Conservation (phyloP, 208 protist genomes). For the Angomonas deanei region DNA sequence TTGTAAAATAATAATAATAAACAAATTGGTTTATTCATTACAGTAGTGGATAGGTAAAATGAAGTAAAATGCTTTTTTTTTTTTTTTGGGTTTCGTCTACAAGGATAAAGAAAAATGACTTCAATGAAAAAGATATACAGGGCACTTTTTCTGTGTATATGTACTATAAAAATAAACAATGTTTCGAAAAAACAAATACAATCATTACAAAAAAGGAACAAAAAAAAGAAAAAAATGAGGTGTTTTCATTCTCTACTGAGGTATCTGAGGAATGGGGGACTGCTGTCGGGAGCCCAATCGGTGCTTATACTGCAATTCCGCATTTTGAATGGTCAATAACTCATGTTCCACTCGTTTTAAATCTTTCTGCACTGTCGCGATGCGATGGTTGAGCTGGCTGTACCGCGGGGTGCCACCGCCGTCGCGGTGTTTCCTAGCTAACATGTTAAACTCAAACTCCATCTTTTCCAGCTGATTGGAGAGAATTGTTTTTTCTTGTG, state of each 20-base stretch:
- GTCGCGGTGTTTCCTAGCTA: constrained; percentile 18
- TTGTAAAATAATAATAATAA: too few relatives aligned
- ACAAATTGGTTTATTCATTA: too few relatives aligned
- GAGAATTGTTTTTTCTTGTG: not conserved
- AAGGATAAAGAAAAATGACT: constrained; percentile 14
- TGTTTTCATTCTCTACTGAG: constrained; percentile 2
- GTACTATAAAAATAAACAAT: too few relatives aligned
- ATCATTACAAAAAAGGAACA: not conserved
- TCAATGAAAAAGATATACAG: constrained; percentile 10
- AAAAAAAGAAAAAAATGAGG: constrained; percentile 6
- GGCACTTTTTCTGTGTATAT: too few relatives aligned
- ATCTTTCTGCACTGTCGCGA: constrained; percentile 34
- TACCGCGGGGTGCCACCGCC: constrained; percentile 39
- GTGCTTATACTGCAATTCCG: not conserved
- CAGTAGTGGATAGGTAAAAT: too few relatives aligned
- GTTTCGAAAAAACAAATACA: constrained; percentile 5
- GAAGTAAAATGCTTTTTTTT: too few relatives aligned
- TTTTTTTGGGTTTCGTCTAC: not conserved
- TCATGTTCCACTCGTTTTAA: constrained; percentile 36
- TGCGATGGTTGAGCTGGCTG: constrained; percentile 33
- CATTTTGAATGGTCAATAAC: constrained; percentile 8
- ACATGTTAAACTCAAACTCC: constrained; percentile 30
- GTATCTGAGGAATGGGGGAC: not conserved
- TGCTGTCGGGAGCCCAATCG: not conserved
- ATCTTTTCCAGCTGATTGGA: constrained; percentile 41